These are phyloP conservation scores for Diutina catenulata DNA, from an alignment of 1,139 yeast species.

Conservation along the genomic window DNA sequence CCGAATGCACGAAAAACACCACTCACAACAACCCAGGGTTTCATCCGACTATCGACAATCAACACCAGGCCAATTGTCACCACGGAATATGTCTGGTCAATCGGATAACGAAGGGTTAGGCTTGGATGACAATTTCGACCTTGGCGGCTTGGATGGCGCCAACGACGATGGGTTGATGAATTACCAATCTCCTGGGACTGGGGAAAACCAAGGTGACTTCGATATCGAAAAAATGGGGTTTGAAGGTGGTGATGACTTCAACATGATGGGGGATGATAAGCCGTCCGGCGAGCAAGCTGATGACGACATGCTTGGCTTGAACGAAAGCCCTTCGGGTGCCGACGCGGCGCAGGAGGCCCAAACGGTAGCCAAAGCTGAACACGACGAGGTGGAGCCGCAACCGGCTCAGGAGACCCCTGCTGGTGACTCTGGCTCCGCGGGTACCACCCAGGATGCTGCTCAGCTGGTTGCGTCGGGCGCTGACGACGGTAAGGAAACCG, in stretches of 20 bases:
- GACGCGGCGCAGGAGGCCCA: neutral
- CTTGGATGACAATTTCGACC: slow-evolving; percentile 3
- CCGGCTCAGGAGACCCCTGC: neutral
- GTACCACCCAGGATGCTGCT: too few relatives aligned
- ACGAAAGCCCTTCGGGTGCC: neutral
- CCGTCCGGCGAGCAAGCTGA: neutral
- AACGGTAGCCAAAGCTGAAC: neutral
- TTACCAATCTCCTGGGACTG: too few relatives aligned
- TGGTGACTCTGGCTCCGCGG: too few relatives aligned
- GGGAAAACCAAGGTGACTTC: neutral
- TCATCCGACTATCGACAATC: slow-evolving; percentile 1
- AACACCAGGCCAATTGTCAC: neutral
- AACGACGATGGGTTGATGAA: neutral
- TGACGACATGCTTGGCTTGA: neutral
- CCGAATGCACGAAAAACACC: too few relatives aligned
- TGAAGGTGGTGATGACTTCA: neutral
- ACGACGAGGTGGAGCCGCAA: neutral
- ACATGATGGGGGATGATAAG: neutral
- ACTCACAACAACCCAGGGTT: too few relatives aligned
- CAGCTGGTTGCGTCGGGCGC: too few relatives aligned
- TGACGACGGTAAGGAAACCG: neutral
- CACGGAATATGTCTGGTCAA: slow-evolving; percentile 3
- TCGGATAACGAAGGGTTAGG: slow-evolving; percentile 3
- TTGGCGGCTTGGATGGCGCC: slow-evolving; percentile 1
- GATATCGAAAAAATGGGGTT: slow-evolving; percentile 4